Base-by-base conservation (phyloP, 2,329 filamentous ascomycete genomes). In the Trichothecium sympodiale region DNA sequence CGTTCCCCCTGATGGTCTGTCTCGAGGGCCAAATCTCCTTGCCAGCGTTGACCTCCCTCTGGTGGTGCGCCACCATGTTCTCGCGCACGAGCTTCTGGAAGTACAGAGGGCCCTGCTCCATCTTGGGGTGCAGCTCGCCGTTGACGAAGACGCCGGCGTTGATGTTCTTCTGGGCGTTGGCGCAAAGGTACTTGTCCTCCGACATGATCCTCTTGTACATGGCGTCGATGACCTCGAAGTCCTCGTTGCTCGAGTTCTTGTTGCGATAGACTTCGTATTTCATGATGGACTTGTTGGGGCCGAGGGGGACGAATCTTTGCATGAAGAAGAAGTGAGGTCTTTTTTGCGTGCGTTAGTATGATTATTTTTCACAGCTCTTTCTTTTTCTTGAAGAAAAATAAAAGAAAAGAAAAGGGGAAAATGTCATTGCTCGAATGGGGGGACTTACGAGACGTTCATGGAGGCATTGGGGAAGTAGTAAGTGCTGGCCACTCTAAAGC, bases 331-430 rank as follows among this genome's bases (percentile, higher is more conserved):
- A 41, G 29, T 39, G 33, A n/a, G 23, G 35, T 4, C 40, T 39
- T n/a, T n/a, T n/a, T n/a, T n/a, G n/a, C n/a, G n/a, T n/a, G n/a
- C n/a, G n/a, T n/a, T n/a, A n/a, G n/a, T n/a, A n/a, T n/a, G n/a
- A n/a, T n/a, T n/a, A n/a, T n/a, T n/a, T n/a, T n/a, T n/a, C n/a
- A n/a, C n/a, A n/a, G n/a, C n/a, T n/a, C n/a, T n/a, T n/a, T n/a
- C n/a, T n/a, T n/a, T n/a, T n/a, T 72, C 36, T 77, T 67, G 59
- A 76, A 74, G 55, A 79, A 69, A 53, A 77, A 77, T 4, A 13
- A 14, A 29, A 14, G 27, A 12, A 12, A 13, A 29, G 5, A 29
- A 3, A 29, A 29, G 14, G 27, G 27, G 12, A 29, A 29, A 5
- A 28, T n/a, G 26, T n/a, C 26, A 28, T 9, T n/a, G 14, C 3